These are phyloP conservation scores for Lophiotrema nucula DNA, from an alignment of 495 filamentous ascomycete genomes.

Conservation along the genomic window DNA sequence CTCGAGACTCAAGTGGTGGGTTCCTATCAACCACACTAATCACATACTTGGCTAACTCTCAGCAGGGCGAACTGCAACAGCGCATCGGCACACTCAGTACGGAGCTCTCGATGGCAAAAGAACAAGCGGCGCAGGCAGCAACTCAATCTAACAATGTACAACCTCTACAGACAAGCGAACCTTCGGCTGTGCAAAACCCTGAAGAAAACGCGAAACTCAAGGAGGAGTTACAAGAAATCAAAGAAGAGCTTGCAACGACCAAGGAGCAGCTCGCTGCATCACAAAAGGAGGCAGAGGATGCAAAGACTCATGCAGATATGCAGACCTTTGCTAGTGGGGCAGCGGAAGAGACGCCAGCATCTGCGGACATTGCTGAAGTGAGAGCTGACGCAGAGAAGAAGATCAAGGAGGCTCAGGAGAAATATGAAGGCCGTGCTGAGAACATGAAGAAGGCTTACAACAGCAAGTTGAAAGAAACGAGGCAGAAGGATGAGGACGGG, in stretches of 20 bases:
- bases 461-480: conserved; percentile 55
- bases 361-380: neutral
- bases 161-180: conserved; percentile 2
- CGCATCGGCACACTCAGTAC: conserved; percentile 29
- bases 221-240: too few species aligned
- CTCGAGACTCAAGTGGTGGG: conserved; percentile 46
- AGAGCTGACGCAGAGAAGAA: neutral
- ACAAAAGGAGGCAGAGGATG: conserved; percentile 46
- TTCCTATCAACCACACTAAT: neutral
- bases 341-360: neutral
- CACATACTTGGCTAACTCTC: neutral
- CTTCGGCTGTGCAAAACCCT: conserved; percentile 16
- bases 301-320: conserved; percentile 38
- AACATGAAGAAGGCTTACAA: conserved; percentile 40
- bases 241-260: conserved; percentile 48
- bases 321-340: conserved; percentile 1
- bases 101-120: conserved; percentile 15
- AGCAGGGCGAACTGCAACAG: conserved; percentile 37
- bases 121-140: conserved; percentile 5
- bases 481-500: conserved; percentile 61
- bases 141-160: conserved; percentile 13
- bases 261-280: conserved; percentile 46
- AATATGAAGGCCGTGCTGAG: neutral
- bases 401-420: neutral
- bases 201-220: conserved; percentile 42